Percentiles rank a stretch among this genome's conserved stretches.
Conservation (phyloP, 768 basidiomycete genomes). For the Cantharellus cinnabarinus region DNA sequence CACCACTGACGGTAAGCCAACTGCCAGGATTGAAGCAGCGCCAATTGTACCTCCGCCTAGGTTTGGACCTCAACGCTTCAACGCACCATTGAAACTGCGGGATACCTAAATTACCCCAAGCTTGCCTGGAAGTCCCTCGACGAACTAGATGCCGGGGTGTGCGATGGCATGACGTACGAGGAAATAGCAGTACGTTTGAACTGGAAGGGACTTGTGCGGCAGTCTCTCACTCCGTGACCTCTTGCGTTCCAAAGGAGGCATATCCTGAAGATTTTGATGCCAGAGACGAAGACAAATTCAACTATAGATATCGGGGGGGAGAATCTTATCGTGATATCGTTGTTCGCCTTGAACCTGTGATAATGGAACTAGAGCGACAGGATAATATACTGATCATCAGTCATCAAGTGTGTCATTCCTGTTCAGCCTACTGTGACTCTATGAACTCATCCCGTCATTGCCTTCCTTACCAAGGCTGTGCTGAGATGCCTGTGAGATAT, state of each 20-base stretch:
- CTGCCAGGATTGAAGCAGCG: neutral
- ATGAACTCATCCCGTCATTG: neutral
- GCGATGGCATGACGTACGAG: slow-evolving; percentile 98
- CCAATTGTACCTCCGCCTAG: slow-evolving; percentile 19
- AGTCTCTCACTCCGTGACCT: neutral
- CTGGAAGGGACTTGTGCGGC: neutral
- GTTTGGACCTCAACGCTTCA: slow-evolving; percentile 98
- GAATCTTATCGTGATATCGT: slow-evolving; percentile 98
- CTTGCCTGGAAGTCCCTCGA: slow-evolving; percentile 98
- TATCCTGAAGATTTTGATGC: slow-evolving; percentile 98
- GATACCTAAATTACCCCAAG: slow-evolving; percentile 64
- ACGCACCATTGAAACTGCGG: slow-evolving; percentile 80
- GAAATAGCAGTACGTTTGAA: slow-evolving; percentile 65
- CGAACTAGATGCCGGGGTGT: slow-evolving; percentile 96
- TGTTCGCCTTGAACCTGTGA: slow-evolving; percentile 84
- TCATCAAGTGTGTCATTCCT: slow-evolving; percentile 42
- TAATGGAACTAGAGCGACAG: slow-evolving; percentile 97
- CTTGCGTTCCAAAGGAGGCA: slow-evolving; percentile 31
- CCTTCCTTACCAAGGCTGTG: slow-evolving; percentile 26
- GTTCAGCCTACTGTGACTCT: neutral
- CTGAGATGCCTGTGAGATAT: slow-evolving; percentile 32
- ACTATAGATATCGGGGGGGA: slow-evolving; percentile 91
- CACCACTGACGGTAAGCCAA: slow-evolving; percentile 34
- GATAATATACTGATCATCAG: slow-evolving; percentile 94
- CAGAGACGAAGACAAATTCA: slow-evolving; percentile 98